These are phyloP conservation scores for Xeromyces bisporus DNA, from an alignment of 495 filamentous ascomycete species.

Conservation along the genomic window DNA sequence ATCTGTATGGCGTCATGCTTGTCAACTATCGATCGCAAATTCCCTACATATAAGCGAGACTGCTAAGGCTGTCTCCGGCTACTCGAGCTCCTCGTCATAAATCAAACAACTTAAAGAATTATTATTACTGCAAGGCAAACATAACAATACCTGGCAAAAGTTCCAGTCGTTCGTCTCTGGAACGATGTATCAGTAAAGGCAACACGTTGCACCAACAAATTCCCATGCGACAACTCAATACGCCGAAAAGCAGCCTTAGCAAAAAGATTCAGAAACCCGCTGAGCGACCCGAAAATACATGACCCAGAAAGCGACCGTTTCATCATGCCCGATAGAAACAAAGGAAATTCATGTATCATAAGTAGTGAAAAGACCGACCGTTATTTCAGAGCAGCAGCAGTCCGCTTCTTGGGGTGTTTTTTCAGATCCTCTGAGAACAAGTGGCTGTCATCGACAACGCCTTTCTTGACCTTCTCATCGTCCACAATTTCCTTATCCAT, in stretches of 20 bases:
- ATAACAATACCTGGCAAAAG: no score
- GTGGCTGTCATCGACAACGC: slow-evolving; percentile 28
- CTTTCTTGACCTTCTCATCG: slow-evolving; percentile 33
- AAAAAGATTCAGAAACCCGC: background rate
- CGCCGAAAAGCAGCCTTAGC: background rate
- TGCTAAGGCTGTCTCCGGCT: no score
- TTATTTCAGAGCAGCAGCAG: background rate
- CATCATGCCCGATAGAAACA: background rate
- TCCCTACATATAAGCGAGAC: no score
- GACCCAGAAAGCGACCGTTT: slow-evolving; percentile 2
- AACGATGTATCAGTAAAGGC: slow-evolving; percentile 3
- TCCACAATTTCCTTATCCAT: slow-evolving; percentile 41
- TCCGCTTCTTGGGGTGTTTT: slow-evolving; percentile 3
- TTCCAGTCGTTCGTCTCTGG: background rate
- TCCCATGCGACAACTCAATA: slow-evolving; percentile 4
- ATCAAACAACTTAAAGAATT: no score
- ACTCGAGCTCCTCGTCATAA: no score
- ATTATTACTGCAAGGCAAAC: no score
- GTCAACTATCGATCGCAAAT: no score
- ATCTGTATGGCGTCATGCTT: no score
- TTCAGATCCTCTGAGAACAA: slow-evolving; percentile 16
- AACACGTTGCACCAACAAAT: slow-evolving; percentile 2
- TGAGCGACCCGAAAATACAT: background rate
- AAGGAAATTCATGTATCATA: background rate
- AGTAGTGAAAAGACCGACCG: background rate